Evolutionary conservation across 305 asterid species (phyloP).

Genomic region (Fraxinus paxiana): DNA sequence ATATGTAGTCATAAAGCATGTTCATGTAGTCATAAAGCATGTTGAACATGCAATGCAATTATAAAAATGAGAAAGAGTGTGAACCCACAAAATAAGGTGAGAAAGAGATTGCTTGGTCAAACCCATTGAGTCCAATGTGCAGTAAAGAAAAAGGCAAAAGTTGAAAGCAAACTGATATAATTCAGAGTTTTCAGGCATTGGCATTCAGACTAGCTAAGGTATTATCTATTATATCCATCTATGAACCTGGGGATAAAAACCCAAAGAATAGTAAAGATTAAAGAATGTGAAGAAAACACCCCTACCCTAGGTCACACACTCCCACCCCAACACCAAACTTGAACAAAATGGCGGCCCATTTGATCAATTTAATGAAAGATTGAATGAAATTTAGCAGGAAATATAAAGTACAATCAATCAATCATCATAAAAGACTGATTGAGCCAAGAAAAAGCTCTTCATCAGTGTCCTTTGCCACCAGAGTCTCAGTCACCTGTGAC

Average conservation of each 20-base stretch:
- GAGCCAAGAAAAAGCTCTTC: slow-evolving; percentile 23
- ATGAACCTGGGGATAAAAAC: slow-evolving; percentile 17
- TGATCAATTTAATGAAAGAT: slow-evolving; percentile 46
- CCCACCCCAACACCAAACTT: neutral
- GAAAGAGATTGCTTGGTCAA: slow-evolving; percentile 64
- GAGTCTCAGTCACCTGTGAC: slow-evolving; percentile 1
- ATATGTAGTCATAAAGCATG: slow-evolving; percentile 7
- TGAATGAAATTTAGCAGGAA: slow-evolving; percentile 24
- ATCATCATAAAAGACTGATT: slow-evolving; percentile 41
- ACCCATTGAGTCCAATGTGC: slow-evolving; percentile 40
- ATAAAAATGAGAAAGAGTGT: slow-evolving; percentile 19
- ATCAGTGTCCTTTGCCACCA: neutral
- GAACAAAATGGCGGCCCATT: slow-evolving; percentile 70
- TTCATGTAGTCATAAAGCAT: slow-evolving; percentile 2
- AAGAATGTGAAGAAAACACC: slow-evolving; percentile 5
- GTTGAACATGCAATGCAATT: neutral
- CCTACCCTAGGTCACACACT: neutral
- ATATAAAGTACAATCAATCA: slow-evolving; percentile 63
- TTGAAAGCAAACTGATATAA: slow-evolving; percentile 39
- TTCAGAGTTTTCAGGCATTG: slow-evolving; percentile 52
- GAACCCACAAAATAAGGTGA: slow-evolving; percentile 54
- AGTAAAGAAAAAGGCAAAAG: slow-evolving; percentile 41
- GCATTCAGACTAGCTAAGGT: slow-evolving; percentile 58
- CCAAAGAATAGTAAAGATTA: slow-evolving; percentile 14
- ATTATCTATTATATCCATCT: slow-evolving; percentile 19